Percentiles rank a stretch among this genome's conserved stretches.
These are phyloP conservation scores for Leucocoprinus leucothites DNA, from an alignment of 768 basidiomycete genomes.

Conservation along the genomic window DNA sequence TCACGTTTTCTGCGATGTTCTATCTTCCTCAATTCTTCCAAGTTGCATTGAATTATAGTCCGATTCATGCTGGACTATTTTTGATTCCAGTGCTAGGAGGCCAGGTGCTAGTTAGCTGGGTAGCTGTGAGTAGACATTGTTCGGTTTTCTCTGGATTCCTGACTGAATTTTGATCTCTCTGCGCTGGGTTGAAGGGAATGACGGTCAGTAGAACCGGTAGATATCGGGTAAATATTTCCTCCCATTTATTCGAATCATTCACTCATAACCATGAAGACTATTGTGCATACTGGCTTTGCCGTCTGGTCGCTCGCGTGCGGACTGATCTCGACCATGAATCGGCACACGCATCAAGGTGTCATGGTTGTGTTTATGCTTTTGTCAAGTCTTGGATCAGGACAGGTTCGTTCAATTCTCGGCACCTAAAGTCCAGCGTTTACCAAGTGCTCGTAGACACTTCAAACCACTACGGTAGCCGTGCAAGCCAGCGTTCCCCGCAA, in stretches of 20 bases:
- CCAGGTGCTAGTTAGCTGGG: constrained; percentile 57
- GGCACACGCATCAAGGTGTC: constrained; percentile 41
- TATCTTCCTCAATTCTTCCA: constrained; percentile 79
- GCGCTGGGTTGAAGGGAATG: constrained; percentile 45
- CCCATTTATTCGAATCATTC: neutral
- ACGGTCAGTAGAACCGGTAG: constrained; percentile 63
- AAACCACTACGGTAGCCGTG: constrained; percentile 67
- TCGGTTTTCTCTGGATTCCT: neutral
- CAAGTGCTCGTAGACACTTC: constrained; percentile 38
- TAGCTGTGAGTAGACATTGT: constrained; percentile 35
- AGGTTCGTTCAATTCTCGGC: constrained; percentile 27
- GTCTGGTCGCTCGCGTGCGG: constrained; percentile 72
- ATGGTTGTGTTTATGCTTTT: constrained; percentile 62
- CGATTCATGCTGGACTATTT: constrained; percentile 56
- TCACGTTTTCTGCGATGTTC: constrained; percentile 63
- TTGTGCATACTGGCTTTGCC: constrained; percentile 60
- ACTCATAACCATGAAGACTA: constrained; percentile 33
- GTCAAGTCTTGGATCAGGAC: constrained; percentile 58
- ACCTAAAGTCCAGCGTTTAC: neutral
- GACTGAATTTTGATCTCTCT: neutral
- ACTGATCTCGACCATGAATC: constrained; percentile 60
- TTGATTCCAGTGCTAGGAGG: constrained; percentile 67
- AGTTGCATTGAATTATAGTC: constrained; percentile 62
- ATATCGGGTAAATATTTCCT: constrained; percentile 41
- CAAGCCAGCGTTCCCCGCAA: constrained; percentile 68